Evolutionary conservation across 75 land plant genomes (phyloP), one percentile per base, ranked within the genome.

Genomic region (Chamaecyparis obtusa): DNA sequence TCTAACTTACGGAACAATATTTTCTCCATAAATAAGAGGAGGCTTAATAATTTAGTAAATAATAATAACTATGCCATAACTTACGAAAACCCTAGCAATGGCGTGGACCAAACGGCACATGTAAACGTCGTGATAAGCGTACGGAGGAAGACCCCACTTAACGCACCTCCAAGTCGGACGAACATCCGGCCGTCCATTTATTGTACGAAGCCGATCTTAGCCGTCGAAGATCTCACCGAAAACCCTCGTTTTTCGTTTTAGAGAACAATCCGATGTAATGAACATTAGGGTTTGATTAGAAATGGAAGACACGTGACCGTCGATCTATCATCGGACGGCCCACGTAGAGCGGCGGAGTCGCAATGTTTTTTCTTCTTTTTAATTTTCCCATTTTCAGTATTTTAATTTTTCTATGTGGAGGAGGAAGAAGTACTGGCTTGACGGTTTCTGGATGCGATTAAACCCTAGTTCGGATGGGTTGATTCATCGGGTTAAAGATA

Each of bases 391-490:
- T 41, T 80, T 21, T 80, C 3, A 24, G 27, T 41, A 10, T 27
- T 24, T 81, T n/a, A 41, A 44, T 46, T 44, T 81, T 44, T 44
- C 43, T 46, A n/a, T 39, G 81, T 21, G 81, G 81, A 78, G 81
- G 81, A 41, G 81, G 9, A 41, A 8, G 8, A 78, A 41, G 55
- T 51, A 51, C 21, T 39, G 51, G 83, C 51, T 81, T 81, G 46
- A 81, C 83, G 21, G 48, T 81, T 81, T 81, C 83, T 81, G 83
- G 33, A 81, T 27, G 83, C 48, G 54, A 81, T 46, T 81, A 81
- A 81, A 81, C 83, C 83, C 83, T 81, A n/a, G n/a, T n/a, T n/a
- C n/a, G 83, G 30, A 27, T 81, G 51, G 15, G 36, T n/a, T 81
- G 83, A 78, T 37, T 78, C 81, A 21, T 1, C 9, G 24, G 24